phyloP scores from a whole-genome alignment of 2,329 filamentous ascomycete genomes.

The Eutypella sp. region DNA sequence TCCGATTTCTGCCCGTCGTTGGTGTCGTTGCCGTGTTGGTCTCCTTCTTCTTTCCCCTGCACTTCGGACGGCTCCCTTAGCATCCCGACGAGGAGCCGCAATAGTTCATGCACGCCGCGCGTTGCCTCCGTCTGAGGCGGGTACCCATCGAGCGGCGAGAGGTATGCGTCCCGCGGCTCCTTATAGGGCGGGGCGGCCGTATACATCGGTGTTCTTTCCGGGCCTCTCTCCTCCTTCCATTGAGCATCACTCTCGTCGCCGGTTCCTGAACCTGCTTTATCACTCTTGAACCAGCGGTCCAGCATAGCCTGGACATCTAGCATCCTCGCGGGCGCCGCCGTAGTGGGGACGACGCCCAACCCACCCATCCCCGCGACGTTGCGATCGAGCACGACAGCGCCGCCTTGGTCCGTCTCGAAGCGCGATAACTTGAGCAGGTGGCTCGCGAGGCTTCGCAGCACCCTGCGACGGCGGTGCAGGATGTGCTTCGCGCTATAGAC shows the following conservation, averaged over 20 bases:
- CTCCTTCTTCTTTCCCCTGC: neutral
- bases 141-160: slow-evolving; percentile 12
- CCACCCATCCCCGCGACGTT: slow-evolving; percentile 1
- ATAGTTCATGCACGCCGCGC: slow-evolving; percentile 13
- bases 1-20: too few relatives aligned
- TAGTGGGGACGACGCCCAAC: slow-evolving; percentile 1
- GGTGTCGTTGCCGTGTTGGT: neutral
- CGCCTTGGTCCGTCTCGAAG: slow-evolving; percentile 16
- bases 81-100: slow-evolving; percentile 13
- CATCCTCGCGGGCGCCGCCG: slow-evolving; percentile 9
- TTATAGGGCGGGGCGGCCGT: slow-evolving; percentile 10
- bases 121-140: slow-evolving; percentile 7
- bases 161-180: slow-evolving; percentile 11
- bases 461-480: slow-evolving; percentile 2
- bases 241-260: slow-evolving; percentile 7
- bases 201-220: slow-evolving; percentile 10
- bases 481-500: neutral
- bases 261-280: neutral
- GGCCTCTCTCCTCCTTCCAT: neutral
- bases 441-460: slow-evolving; percentile 13
- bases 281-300: slow-evolving; percentile 13
- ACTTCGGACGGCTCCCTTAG: slow-evolving; percentile 9
- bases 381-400: slow-evolving; percentile 16
- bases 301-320: slow-evolving; percentile 19
- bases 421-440: slow-evolving; percentile 16